Percentiles rank a stretch among this genome's conserved stretches.
These are phyloP conservation scores for Cladosporium colombiae DNA, from an alignment of 2,329 filamentous ascomycete genomes.

Conservation along the genomic window DNA sequence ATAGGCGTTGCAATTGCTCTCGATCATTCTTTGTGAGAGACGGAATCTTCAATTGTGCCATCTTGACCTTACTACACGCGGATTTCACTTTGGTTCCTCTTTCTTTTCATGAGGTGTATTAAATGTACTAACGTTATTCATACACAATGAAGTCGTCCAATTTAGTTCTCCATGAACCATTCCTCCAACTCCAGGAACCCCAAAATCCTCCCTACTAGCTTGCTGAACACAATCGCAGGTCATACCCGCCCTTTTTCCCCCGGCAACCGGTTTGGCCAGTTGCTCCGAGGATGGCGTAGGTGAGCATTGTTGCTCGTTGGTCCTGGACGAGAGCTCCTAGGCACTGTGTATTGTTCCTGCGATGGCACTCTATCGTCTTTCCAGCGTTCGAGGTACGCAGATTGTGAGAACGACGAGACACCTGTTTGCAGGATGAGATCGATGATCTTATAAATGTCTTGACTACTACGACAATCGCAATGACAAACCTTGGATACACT, in stretches of 20 bases:
- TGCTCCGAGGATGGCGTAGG: slow-evolving; percentile 26
- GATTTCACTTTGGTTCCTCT: background rate
- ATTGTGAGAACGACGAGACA: too few relatives aligned
- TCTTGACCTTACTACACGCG: background rate
- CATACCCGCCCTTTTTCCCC: background rate
- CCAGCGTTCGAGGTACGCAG: too few relatives aligned
- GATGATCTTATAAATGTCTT: background rate
- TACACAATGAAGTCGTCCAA: background rate
- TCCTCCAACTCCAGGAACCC: background rate
- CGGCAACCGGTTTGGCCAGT: slow-evolving; percentile 45
- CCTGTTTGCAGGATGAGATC: background rate
- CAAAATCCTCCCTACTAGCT: background rate
- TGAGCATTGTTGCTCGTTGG: slow-evolving; percentile 19
- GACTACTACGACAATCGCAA: background rate
- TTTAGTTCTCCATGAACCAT: background rate
- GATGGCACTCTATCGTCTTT: too few relatives aligned
- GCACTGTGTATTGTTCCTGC: too few relatives aligned
- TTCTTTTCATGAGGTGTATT: background rate
- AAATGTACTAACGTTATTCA: slow-evolving; percentile 3
- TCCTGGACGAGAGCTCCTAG: too few relatives aligned
- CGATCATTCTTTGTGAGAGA: background rate
- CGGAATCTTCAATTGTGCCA: background rate
- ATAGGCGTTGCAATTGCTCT: slow-evolving; percentile 14
- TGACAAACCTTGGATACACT: background rate
- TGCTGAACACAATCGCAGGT: background rate